These are phyloP conservation scores for Annona cherimola DNA, from an alignment of 164 flowering plant species.

Conservation along the genomic window DNA sequence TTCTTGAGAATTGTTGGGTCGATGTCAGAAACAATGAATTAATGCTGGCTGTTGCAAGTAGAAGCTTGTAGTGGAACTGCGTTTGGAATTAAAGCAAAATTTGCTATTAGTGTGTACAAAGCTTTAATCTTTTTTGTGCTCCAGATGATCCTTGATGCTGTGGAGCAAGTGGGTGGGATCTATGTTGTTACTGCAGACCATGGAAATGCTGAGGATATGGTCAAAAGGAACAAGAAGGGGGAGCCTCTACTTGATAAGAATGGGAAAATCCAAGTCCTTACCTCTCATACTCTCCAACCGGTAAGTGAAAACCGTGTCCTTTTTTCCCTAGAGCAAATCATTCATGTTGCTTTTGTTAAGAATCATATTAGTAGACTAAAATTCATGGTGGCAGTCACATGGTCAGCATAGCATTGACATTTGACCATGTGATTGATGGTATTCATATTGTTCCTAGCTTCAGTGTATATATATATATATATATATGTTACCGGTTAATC, in stretches of 20 bases:
- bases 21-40: too few relatives aligned
- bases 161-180: conserved; percentile 90
- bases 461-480: too few relatives aligned
- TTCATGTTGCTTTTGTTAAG: neutral
- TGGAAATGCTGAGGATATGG: conserved; percentile 99
- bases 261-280: conserved; percentile 82
- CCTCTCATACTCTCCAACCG: conserved; percentile 91
- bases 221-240: conserved; percentile 83
- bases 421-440: too few relatives aligned
- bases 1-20: too few relatives aligned
- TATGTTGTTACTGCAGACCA: conserved; percentile 95
- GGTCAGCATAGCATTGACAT: neutral
- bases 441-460: too few relatives aligned
- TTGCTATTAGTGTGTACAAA: neutral
- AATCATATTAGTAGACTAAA: neutral
- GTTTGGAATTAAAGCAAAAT: neutral
- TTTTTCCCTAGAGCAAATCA: neutral
- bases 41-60: too few relatives aligned
- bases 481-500: too few relatives aligned
- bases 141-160: conserved; percentile 91
- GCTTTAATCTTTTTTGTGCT: conserved; percentile 6
- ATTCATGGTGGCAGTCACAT: neutral
- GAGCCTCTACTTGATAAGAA: conserved; percentile 71
- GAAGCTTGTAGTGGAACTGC: too few relatives aligned
- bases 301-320: conserved; percentile 36